phyloP scores from a whole-genome alignment of 805 yeast genomes.

The Zygosaccharomyces bailii region DNA sequence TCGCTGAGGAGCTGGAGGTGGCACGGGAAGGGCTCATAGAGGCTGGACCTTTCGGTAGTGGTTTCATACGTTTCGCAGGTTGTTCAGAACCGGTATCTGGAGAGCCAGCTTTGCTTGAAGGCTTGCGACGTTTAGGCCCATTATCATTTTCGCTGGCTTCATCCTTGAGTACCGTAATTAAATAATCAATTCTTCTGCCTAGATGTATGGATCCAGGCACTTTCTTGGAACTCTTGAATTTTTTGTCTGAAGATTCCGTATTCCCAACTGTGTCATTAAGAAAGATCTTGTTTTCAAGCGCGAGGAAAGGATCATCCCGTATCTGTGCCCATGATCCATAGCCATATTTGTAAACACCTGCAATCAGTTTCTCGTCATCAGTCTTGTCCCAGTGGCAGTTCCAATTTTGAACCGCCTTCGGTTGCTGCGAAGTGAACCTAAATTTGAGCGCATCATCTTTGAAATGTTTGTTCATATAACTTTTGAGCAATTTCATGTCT shows the following conservation, averaged over 20 bases:
- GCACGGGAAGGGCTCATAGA: constrained; percentile 17
- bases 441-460: constrained; percentile 57
- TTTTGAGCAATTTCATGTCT: constrained; percentile 69
- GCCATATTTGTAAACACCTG: constrained; percentile 90
- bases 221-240: constrained; percentile 46
- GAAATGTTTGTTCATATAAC: constrained; percentile 47
- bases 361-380: constrained; percentile 82
- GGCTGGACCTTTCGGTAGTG: constrained; percentile 32
- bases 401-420: constrained; percentile 90
- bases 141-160: constrained; percentile 38
- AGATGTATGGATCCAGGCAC: constrained; percentile 92
- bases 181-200: constrained; percentile 85
- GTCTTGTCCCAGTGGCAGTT: constrained; percentile 75
- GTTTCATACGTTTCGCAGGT: constrained; percentile 24
- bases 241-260: constrained; percentile 18
- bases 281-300: constrained; percentile 78
- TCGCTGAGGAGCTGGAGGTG: constrained; percentile 8
- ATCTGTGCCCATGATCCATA: constrained; percentile 94
- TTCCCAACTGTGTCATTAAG: constrained; percentile 43
- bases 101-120: constrained; percentile 26
- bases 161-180: constrained; percentile 66
- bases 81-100: constrained; percentile 18
- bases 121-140: constrained; percentile 33
- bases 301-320: constrained; percentile 90
- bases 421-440: constrained; percentile 49